Evolutionary conservation across 352 stramenopile species (phyloP), one percentile per base, ranked within the genome.

Genomic region (Phytophthora crassamura): DNA sequence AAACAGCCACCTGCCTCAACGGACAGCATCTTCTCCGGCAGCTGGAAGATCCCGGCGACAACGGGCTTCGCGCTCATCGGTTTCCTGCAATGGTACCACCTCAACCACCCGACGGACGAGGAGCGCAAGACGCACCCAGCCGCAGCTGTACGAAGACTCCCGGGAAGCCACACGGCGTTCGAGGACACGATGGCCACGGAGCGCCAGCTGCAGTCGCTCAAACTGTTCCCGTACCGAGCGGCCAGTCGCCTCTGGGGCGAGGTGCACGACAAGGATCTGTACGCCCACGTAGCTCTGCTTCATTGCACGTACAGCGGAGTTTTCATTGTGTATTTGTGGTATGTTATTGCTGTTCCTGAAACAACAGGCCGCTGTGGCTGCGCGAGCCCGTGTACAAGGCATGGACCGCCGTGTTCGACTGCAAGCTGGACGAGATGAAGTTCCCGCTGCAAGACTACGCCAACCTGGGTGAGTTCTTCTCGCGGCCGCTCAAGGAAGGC

Each of bases 391-490:
- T 96, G 33, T 96, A 94, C 72, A 89, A 91, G 60, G 82, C 82
- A n/a, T 96, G 88, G 88, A 90, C 84, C 7, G 68, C 61, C 20
- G 77, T 88, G 8, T 96, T 88, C 34, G 71, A 89, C 59, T 96
- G 88, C 71, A 93, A 94, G 39, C 69, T 94, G 39, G 80, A 94
- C 67, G 88, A 94, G 58, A 93, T 94, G 84, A 86, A 86, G 69
- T 91, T 89, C 51, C 82, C 84, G 33, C 75, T 93, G 38, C 73
- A 86, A 49, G 59, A 78, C 40, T 96, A 96, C 47, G 65, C 51
- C 7, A 96, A 94, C 63, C 71, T 96, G 5, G 82, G 81, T 41
- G 86, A 94, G 69, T 96, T 94, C 59, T 96, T 96, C 64, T 91
- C 84, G 20, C 81, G 88, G 5, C 86, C 86, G 25, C 55, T 96